phyloP scores from a whole-genome alignment of 805 yeast genomes.

The Candida boidinii region DNA sequence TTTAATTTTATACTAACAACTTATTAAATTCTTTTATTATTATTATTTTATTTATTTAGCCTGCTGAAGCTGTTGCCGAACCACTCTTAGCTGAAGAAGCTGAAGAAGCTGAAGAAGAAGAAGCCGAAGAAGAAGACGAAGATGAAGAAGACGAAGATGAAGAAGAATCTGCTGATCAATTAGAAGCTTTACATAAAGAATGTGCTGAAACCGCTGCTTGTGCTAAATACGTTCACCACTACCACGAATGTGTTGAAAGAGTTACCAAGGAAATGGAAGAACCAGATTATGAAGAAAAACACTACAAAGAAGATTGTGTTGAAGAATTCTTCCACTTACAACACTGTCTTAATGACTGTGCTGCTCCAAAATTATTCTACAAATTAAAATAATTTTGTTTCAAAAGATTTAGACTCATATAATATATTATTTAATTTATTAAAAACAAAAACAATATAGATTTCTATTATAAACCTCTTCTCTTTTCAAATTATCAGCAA shows the following conservation, averaged over 20 bases:
- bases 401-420: too few relatives aligned
- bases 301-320: slow-evolving; percentile 92
- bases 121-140: slow-evolving; percentile 29
- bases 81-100: slow-evolving; percentile 48
- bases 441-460: too few relatives aligned
- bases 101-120: slow-evolving; percentile 36
- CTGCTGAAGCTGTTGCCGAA: slow-evolving; percentile 30
- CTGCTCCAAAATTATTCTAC: slow-evolving; percentile 82
- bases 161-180: slow-evolving; percentile 59
- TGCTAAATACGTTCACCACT: slow-evolving; percentile 75
- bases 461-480: too few relatives aligned
- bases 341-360: slow-evolving; percentile 88
- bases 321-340: slow-evolving; percentile 97
- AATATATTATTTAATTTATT: too few relatives aligned
- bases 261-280: slow-evolving; percentile 83
- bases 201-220: slow-evolving; percentile 64
- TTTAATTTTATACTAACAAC: not conserved
- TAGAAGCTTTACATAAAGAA: slow-evolving; percentile 57
- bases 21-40: too few relatives aligned
- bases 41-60: slow-evolving; percentile 10
- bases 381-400: slow-evolving; percentile 77
- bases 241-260: slow-evolving; percentile 91
- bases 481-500: too few relatives aligned
- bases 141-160: slow-evolving; percentile 35
- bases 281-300: slow-evolving; percentile 69